These are phyloP conservation scores for Paxillus ammoniavirescens DNA, from an alignment of 768 basidiomycete genomes.

Conservation along the genomic window DNA sequence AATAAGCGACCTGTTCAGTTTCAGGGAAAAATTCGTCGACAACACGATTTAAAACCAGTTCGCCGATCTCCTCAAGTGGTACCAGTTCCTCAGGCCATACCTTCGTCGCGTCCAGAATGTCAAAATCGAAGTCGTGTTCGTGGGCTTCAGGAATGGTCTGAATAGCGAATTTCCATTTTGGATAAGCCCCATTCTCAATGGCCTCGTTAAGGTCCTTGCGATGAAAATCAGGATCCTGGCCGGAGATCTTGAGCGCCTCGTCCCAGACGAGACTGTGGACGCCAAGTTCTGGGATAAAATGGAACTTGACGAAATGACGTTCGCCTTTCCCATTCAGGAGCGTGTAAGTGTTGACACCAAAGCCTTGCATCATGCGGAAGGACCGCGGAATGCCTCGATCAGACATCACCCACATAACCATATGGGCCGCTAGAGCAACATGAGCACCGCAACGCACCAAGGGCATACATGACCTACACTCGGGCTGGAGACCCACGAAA, in stretches of 20 bases:
- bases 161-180: conserved; percentile 80
- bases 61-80: conserved; percentile 75
- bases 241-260: conserved; percentile 78
- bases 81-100: conserved; percentile 82
- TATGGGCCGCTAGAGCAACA: conserved; percentile 52
- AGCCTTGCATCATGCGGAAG: conserved; percentile 86
- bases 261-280: conserved; percentile 88
- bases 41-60: conserved; percentile 59
- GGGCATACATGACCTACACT: conserved; percentile 39
- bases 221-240: conserved; percentile 91
- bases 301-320: conserved; percentile 85
- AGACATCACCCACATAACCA: conserved; percentile 84
- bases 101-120: conserved; percentile 86
- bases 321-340: conserved; percentile 66
- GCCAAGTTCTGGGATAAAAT: conserved; percentile 78
- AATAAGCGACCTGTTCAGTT: conserved; percentile 88
- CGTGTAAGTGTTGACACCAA: conserved; percentile 84
- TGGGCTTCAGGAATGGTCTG: conserved; percentile 58
- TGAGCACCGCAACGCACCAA: conserved; percentile 4
- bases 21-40: conserved; percentile 84
- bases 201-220: conserved; percentile 85
- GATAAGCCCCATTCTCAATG: conserved; percentile 64
- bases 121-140: conserved; percentile 84
- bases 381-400: conserved; percentile 86
- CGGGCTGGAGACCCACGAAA: conserved; percentile 68